Base-by-base conservation (phyloP, 495 filamentous ascomycete species). In the Penicillium soppii region DNA sequence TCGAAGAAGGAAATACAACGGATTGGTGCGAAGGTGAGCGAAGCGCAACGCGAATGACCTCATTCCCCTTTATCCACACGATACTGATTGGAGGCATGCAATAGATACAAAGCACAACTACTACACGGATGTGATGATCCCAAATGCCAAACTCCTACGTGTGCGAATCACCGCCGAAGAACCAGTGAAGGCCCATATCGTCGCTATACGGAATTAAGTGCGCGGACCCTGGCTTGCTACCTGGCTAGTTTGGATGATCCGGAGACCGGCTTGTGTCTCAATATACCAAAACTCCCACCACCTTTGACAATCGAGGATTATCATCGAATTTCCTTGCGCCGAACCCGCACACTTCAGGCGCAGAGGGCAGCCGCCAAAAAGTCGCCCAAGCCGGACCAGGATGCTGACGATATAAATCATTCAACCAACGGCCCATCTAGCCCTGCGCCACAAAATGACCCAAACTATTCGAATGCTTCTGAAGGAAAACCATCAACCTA, bases 51-150 rank as follows among this genome's bases (percentile, higher is more conserved):
- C 7, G 7, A 7, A 68, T 50, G 36, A 16, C 37, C 16, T 23
- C 37, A 15, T 29, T 63, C 27, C 20, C 27, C 35, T 40, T 7
- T 13, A 4, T 13, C 8, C 4, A 21, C 15, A 47, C 20, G 19
- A 33, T 9, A 38, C 50, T 60, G 55, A 63, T 43, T 30, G 17
- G n/a, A 16, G 15, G 27, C 30, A 10, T 27, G 22, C 17, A 16
- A 55, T 33, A 95, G 91, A 54, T 95, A 88, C 62, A 87, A 91
- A 52, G 73, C 78, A 16, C 91, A 96, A 70, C 79, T 96, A n/a
- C 80, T 90, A 29, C 79, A 91, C 50, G 91, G 91, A 47, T 96
- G 91, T 61, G 76, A 81, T 40, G 79, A 82, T 41, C 71, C 77
- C n/a, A 67, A 73, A 36, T 96, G 91, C 68, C 77, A 73, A 16